Base-by-base conservation (phyloP, 2,329 filamentous ascomycete species). In the Chrysosporium queenslandicum region DNA sequence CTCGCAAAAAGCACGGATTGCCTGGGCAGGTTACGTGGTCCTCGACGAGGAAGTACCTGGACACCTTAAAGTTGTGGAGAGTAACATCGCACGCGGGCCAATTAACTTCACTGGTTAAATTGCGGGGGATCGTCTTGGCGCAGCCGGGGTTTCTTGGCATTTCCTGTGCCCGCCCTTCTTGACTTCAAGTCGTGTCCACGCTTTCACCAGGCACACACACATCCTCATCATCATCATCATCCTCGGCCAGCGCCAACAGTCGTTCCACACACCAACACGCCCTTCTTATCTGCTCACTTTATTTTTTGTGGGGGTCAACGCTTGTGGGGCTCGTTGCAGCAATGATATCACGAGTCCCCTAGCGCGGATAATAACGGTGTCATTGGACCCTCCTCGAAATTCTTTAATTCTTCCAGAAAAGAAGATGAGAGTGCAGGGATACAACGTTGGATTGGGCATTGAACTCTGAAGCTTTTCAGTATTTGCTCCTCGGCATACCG, bases 41-140 rank as follows among this genome's bases (percentile, higher is more conserved):
- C 29, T 12, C 37, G 14, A 23, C 8, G 37, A 4, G 3, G 6
- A 43, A 16, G 40, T 43, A 43, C 23, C 21, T 43, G 12, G 12
- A 16, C 40, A 14, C 40, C 21, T 14, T 14, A 8, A 16, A 16
- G 29, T 12, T n/a, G 40, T 43, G 40, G 40, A 29, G 42, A 32
- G 42, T 23, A 20, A 45, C 42, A 18, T 32, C n/a, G 18, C 20
- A 18, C 20, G 6, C 12, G 30, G 36, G 47, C 47, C 47, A 50
- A 42, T 50, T 11, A 21, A 23, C 27, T 11, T 20, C 27, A 30
- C 12, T 1, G 18, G 34, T 39, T 39, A 50, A 34, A 50, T 42
- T 50, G 47, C 36, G 46, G 47, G 47, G 47, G 36, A 49, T 42
- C 18, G n/a, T 32, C 47, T 39, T 48, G 46, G 46, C 46, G 30